Base-by-base conservation (phyloP, 2,329 filamentous ascomycete species). In the Furcasterigmium furcatum region DNA sequence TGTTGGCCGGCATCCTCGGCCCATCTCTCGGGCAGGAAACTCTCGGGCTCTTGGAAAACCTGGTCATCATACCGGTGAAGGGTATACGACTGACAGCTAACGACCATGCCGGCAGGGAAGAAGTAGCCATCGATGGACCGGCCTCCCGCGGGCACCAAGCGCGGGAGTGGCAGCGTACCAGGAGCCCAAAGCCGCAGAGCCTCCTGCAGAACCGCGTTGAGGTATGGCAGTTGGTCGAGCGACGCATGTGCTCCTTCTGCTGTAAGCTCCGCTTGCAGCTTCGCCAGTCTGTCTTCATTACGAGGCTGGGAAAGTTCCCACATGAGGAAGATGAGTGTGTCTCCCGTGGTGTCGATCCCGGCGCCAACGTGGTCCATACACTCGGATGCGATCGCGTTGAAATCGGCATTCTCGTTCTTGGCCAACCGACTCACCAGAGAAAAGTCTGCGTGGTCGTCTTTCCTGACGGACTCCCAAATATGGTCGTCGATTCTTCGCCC, bases 21-120 rank as follows among this genome's bases (percentile, higher is more conserved):
- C 91, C 91, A 96, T 54, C 92, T 78, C 46, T 92, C 88, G 0
- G 91, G 91, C 41, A 83, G 74, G 59, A 91, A 96, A 3, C 64
- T 66, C 46, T 95, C 87, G 0, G 90, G 86, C 32, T 91, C 77
- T 1, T 85, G 82, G 60, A 94, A 97, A 1, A 89, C 85, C 45
- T 83, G 74, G 9, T 67, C 62, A 50, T 84, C 77, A 41, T 80
- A 66, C 21, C 76, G 73, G 50, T 84, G 78, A 21, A 82, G 69
- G 12, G 80, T 82, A 55, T 75, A 79, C 1, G 81, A 74, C 61
- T 84, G 81, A 49, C 74, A 76, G 58, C 80, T 82, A 41, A 83
- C 80, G 34, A 81, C 71, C 1, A 77, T 77, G 4, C 69, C 66
- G 34, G 60, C 70, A 0, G 80, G 79, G 14, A 85, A 48, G 46